Conservation (phyloP, 2,329 filamentous ascomycete species). For the Pseudophaeomoniella oleicola region DNA sequence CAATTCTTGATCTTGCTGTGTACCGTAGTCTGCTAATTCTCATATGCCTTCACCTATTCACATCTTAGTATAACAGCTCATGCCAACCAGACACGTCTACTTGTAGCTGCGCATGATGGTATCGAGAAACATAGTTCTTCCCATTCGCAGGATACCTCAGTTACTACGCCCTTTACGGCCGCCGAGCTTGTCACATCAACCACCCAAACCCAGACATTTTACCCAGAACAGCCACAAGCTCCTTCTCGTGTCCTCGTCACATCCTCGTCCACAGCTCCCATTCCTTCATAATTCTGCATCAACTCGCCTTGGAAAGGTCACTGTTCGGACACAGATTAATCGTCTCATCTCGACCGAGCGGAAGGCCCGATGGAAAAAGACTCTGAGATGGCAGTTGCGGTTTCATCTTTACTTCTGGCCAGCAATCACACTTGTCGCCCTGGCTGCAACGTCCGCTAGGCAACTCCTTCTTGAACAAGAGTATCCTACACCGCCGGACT, state of each 20-base stretch:
- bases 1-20: no score
- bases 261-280: background rate
- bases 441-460: constrained; percentile 42
- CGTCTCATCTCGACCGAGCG: constrained; percentile 71
- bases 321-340: constrained; percentile 22
- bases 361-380: constrained; percentile 36
- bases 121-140: background rate
- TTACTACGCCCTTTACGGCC: background rate
- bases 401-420: constrained; percentile 59
- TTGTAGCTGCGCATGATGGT: no score
- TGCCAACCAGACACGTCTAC: no score
- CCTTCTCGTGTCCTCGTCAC: background rate
- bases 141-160: background rate
- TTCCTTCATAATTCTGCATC: background rate
- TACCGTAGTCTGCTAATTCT: no score
- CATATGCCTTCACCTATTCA: no score
- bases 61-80: no score
- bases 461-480: constrained; percentile 62
- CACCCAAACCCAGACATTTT: background rate
- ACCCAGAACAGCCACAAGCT: background rate
- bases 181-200: background rate
- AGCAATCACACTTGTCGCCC: constrained; percentile 44
- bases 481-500: constrained; percentile 72
- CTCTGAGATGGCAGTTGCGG: constrained; percentile 56
- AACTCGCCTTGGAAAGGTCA: background rate